These are phyloP conservation scores for Pythium aristosporum DNA, from an alignment of 352 stramenopile genomes.

Conservation along the genomic window DNA sequence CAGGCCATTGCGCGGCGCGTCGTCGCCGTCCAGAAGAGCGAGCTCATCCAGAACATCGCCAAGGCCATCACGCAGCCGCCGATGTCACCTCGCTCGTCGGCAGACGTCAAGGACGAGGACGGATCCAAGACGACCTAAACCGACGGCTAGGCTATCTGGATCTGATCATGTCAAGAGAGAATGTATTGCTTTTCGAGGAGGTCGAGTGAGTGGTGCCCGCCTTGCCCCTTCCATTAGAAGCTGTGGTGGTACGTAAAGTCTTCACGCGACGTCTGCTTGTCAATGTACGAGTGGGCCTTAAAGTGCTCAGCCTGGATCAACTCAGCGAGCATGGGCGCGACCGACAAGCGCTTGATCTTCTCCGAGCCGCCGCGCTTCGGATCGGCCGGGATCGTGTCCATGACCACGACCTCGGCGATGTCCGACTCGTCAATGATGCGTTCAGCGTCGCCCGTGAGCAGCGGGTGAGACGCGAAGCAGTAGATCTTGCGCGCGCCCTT, in stretches of 20 bases:
- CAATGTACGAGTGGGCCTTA: constrained; percentile 89
- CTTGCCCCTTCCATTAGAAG: constrained; percentile 37
- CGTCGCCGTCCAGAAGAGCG: constrained; percentile 44
- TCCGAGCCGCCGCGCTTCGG: constrained; percentile 58
- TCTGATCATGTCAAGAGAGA: neutral
- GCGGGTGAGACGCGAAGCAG: constrained; percentile 88
- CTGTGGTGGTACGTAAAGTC: constrained; percentile 87
- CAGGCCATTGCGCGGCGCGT: constrained; percentile 52
- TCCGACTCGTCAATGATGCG: constrained; percentile 82
- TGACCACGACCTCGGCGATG: constrained; percentile 86
- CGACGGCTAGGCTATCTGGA: neutral
- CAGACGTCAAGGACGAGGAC: neutral
- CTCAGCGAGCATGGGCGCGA: constrained; percentile 88
- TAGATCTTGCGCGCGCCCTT: constrained; percentile 87
- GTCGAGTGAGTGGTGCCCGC: too few species aligned
- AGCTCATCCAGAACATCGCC: constrained; percentile 51
- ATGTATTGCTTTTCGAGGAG: neutral
- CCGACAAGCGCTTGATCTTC: constrained; percentile 88
- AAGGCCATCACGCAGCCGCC: constrained; percentile 30
- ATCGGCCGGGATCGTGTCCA: constrained; percentile 86
- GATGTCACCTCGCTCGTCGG: constrained; percentile 11
- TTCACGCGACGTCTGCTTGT: constrained; percentile 79
- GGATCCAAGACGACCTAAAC: neutral
- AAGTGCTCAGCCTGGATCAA: constrained; percentile 91
- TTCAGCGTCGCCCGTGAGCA: constrained; percentile 87